Conservation (phyloP, 2,329 filamentous ascomycete genomes). For the Volutella citrinella region DNA sequence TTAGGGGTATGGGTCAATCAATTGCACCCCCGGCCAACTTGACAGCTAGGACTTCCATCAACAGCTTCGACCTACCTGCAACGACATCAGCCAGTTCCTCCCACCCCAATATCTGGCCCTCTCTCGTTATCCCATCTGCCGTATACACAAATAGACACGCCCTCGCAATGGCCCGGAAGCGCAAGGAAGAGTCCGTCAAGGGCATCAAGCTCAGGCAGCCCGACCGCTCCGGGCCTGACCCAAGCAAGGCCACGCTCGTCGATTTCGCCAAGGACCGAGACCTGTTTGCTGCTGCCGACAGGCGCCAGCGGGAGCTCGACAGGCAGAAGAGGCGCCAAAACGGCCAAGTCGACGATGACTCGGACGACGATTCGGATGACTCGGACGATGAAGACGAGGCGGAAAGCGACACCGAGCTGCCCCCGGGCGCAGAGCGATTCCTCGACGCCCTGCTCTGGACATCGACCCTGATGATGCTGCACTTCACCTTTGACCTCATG, state of each 20-base stretch:
- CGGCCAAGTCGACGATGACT: slow-evolving; percentile 9
- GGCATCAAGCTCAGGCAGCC: slow-evolving; percentile 66
- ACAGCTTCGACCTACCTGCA: too few species aligned
- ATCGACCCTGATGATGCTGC: slow-evolving; percentile 64
- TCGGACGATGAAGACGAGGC: too few species aligned
- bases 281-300: slow-evolving; percentile 50
- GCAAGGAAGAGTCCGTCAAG: slow-evolving; percentile 44
- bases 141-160: too few species aligned
- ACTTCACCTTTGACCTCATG: slow-evolving; percentile 75
- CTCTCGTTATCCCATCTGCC: slow-evolving; percentile 3
- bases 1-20: too few species aligned
- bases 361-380: slow-evolving; percentile 14
- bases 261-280: slow-evolving; percentile 66
- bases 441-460: slow-evolving; percentile 58
- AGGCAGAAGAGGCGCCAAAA: slow-evolving; percentile 10
- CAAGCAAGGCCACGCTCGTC: slow-evolving; percentile 64
- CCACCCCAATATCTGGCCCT: slow-evolving; percentile 3
- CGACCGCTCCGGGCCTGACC: slow-evolving; percentile 55
- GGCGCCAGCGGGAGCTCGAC: slow-evolving; percentile 32
- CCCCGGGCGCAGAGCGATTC: slow-evolving; percentile 47
- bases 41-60: too few species aligned
- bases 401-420: slow-evolving; percentile 34
- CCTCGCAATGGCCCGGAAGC: slow-evolving; percentile 45
- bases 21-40: too few species aligned
- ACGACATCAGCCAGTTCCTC: slow-evolving; percentile 1